Evolutionary conservation across 805 yeast genomes (phyloP), one percentile per base, ranked within the genome.

Genomic region (Pichia ethanolica): DNA sequence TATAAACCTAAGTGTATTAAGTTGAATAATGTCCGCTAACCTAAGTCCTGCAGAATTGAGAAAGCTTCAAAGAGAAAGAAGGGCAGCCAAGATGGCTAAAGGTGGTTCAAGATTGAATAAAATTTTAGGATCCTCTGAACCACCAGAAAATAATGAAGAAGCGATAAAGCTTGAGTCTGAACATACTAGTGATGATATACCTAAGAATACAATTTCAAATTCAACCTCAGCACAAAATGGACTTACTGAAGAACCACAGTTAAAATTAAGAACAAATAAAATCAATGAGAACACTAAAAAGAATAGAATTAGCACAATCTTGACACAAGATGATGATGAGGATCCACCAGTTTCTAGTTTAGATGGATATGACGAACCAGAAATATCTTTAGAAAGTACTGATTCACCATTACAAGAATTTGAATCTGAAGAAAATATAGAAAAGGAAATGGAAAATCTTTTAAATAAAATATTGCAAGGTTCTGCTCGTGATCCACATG

Each of bases 81-180:
- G 89, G 59, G 82, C 78, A 41, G 82, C 84, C 53, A 82, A 81
- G 60, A 72, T 82, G 70, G 82, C 83, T 5, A 51, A 56, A 7
- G 75, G 74, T 42, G 83, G 81, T 25, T 70, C 70, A 25, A 67
- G 89, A 52, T 63, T 83, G 57, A 78, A 74, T 53, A 73, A 71
- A 49, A 75, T 75, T 48, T 66, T 75, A 1, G 76, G 75, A 2
- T 60, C 45, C 3, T 5, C 27, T 7, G 48, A 36, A 6, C 34
- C 9, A 30, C 2, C 32, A 30, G 32, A 30, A 30, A 30, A 7
- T 9, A 30, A 30, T 30, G 9, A 6, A 35, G 32, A 39, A 12
- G 35, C 28, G 9, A n/a, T 7, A 13, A n/a, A 7, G 10, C 20
- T 20, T 20, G 20, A 20, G 20, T 20, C 20, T 20, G 20, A 20